phyloP scores from a whole-genome alignment of 2,329 filamentous ascomycete genomes.

The Penicillium decumbens region DNA sequence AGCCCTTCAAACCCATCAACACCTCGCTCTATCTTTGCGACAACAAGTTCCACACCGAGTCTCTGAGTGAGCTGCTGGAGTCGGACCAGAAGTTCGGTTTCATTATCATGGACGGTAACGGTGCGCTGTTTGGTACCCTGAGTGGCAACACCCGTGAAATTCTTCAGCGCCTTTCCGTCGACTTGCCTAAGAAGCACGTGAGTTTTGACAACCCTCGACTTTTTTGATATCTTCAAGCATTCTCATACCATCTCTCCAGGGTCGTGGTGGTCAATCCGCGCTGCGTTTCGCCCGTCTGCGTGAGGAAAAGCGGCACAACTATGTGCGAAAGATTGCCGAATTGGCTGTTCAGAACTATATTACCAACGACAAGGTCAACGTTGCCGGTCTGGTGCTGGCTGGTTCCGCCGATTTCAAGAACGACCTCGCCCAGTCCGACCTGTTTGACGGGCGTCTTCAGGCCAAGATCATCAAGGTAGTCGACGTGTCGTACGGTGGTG shows the following conservation, averaged over 20 bases:
- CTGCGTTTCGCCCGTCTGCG: constrained; percentile 98
- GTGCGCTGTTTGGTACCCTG: constrained; percentile 90
- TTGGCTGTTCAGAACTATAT: constrained; percentile 98
- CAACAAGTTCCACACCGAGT: constrained; percentile 99
- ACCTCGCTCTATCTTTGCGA: constrained; percentile 98
- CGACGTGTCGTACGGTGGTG: constrained; percentile 96
- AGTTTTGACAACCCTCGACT: constrained; percentile 2
- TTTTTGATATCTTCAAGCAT: background rate
- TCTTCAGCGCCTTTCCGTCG: constrained; percentile 96
- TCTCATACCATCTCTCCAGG: constrained; percentile 35
- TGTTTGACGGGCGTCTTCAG: constrained; percentile 89
- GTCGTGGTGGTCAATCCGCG: constrained; percentile 98
- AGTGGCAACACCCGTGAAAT: constrained; percentile 97
- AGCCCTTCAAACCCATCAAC: constrained; percentile 99
- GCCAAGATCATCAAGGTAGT: constrained; percentile 99
- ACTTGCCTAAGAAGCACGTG: constrained; percentile 95
- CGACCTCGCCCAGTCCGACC: constrained; percentile 92
- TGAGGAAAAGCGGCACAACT: constrained; percentile 99
- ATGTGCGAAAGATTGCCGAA: constrained; percentile 97
- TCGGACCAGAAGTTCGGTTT: constrained; percentile 99
- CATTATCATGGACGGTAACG: constrained; percentile 99
- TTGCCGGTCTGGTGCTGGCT: constrained; percentile 88
- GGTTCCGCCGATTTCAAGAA: constrained; percentile 99
- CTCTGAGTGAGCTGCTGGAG: constrained; percentile 91
- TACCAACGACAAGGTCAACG: constrained; percentile 96